Conservation (phyloP, 345 rosid species). For the Cardamine occulta region DNA sequence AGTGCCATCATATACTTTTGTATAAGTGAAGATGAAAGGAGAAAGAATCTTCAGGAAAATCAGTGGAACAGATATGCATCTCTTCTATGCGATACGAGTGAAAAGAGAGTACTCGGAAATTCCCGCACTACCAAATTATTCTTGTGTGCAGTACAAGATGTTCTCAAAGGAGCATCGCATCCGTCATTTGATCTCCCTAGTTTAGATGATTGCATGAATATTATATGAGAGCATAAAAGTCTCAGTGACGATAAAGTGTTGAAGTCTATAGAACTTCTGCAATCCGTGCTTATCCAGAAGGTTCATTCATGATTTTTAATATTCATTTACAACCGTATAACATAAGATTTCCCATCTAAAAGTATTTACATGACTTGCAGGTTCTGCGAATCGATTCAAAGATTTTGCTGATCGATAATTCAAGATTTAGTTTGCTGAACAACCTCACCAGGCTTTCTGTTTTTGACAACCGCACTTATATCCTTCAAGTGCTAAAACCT, state of each 20-base stretch:
- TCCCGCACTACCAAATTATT: not conserved
- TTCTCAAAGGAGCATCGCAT: slow-evolving; percentile 16
- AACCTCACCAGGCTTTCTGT: slow-evolving; percentile 11
- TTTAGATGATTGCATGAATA: slow-evolving; percentile 13
- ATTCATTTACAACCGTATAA: not conserved
- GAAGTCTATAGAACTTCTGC: not conserved
- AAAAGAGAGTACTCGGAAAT: not conserved
- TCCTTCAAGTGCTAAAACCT: slow-evolving; percentile 9
- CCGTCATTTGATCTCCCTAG: slow-evolving; percentile 6
- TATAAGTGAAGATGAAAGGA: not conserved
- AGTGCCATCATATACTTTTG: not conserved
- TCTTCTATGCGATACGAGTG: slow-evolving; percentile 24
- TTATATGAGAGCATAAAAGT: not conserved
- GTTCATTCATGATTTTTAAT: slow-evolving; percentile 2
- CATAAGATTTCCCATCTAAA: not conserved
- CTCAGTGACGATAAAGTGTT: slow-evolving; percentile 23
- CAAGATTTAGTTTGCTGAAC: slow-evolving; percentile 17
- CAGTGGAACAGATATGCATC: slow-evolving; percentile 37
- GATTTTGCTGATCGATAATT: slow-evolving; percentile 24
- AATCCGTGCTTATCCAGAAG: slow-evolving; percentile 2
- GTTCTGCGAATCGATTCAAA: slow-evolving; percentile 14
- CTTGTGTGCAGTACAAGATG: slow-evolving; percentile 30
- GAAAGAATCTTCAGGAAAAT: slow-evolving; percentile 22
- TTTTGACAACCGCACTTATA: slow-evolving; percentile 30
- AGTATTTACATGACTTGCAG: slow-evolving; percentile 21